Evolutionary conservation across 2,329 filamentous ascomycete genomes (phyloP).

Genomic region (Fusarium protoensiforme): DNA sequence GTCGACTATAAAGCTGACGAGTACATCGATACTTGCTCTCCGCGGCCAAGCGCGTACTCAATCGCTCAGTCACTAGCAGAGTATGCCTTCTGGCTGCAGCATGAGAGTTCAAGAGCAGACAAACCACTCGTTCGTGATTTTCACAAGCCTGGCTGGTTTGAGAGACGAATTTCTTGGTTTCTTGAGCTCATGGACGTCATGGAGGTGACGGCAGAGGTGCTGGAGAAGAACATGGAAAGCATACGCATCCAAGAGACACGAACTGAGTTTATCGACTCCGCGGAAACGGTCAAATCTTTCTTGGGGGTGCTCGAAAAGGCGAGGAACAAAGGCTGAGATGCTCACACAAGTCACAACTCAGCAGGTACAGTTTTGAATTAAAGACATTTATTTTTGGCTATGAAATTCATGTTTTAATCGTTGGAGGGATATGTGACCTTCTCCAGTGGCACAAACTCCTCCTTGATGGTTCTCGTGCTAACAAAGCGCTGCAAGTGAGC

Average conservation of each 20-base stretch:
- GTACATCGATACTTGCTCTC: accelerated
- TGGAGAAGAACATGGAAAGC: not conserved
- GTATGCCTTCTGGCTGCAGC: not conserved
- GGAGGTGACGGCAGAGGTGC: not conserved
- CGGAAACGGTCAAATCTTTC: not conserved
- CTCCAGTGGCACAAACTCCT: constrained; percentile 66
- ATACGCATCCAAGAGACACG: not conserved
- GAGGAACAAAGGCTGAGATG: not conserved
- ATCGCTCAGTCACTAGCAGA: not conserved
- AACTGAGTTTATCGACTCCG: not conserved
- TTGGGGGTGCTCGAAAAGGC: not conserved
- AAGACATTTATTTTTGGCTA: not conserved
- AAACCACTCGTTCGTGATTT: not conserved
- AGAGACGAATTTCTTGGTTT: not conserved
- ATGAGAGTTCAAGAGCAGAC: not conserved
- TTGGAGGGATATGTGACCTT: constrained; percentile 32
- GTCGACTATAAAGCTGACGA: not conserved
- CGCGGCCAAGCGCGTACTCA: accelerated
- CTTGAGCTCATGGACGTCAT: not conserved
- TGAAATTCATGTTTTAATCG: not conserved
- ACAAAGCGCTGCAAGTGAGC: constrained; percentile 70
- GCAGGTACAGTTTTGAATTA: not conserved
- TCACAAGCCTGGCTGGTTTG: not conserved
- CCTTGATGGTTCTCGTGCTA: constrained; percentile 71
- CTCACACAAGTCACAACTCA: too few species aligned